Conservation (phyloP, 208 protist genomes). For the Tritrichomonas musculus region DNA sequence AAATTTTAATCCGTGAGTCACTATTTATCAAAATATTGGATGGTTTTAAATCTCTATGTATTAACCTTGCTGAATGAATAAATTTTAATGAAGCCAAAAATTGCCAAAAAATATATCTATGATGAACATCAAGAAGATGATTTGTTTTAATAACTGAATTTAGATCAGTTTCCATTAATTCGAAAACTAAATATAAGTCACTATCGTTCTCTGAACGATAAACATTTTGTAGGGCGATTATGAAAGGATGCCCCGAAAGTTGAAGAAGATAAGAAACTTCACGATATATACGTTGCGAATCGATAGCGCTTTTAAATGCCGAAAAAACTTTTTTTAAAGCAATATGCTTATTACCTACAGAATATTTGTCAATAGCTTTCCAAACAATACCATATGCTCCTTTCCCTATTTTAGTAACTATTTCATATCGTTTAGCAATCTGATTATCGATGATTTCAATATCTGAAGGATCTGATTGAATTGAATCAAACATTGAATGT, state of each 20-base stretch:
- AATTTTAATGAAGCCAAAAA: constrained; percentile 53
- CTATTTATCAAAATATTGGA: constrained; percentile 86
- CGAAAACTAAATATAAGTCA: constrained; percentile 70
- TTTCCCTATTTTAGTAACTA: constrained; percentile 54
- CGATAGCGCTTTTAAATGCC: constrained; percentile 62
- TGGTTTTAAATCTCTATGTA: constrained; percentile 88
- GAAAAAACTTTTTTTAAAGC: constrained; percentile 69
- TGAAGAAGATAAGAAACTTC: constrained; percentile 63
- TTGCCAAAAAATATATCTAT: constrained; percentile 65
- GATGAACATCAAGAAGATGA: constrained; percentile 62
- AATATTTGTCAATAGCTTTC: constrained; percentile 50
- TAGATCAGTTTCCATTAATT: constrained; percentile 65
- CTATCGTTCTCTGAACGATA: constrained; percentile 63
- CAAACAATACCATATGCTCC: constrained; percentile 60
- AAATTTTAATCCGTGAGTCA: constrained; percentile 81
- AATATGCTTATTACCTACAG: constrained; percentile 41
- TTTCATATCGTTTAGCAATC: constrained; percentile 55
- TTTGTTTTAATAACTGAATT: constrained; percentile 63
- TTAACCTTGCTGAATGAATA: constrained; percentile 51
- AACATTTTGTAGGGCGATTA: constrained; percentile 60
- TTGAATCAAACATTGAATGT: too few species aligned
- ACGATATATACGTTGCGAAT: constrained; percentile 63
- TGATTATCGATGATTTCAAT: constrained; percentile 48
- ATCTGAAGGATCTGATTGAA: too few species aligned
- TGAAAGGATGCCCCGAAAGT: constrained; percentile 54